Evolutionary conservation across 2,329 filamentous ascomycete genomes (phyloP), one percentile per base, ranked within the genome.

Genomic region (Colletotrichum lindemuthianum): DNA sequence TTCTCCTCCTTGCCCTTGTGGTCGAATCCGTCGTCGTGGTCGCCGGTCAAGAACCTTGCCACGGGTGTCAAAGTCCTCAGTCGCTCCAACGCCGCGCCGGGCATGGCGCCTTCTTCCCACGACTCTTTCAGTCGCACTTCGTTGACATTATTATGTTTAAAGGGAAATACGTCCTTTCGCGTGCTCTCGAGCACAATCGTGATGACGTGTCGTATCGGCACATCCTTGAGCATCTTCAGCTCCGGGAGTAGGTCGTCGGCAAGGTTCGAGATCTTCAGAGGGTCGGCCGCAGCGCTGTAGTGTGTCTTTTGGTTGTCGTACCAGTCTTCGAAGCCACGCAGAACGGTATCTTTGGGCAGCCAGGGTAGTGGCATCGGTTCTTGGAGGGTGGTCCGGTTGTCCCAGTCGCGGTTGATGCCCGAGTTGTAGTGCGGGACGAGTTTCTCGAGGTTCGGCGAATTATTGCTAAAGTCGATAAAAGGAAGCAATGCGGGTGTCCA

Each of bases 101-200:
- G 71, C 10, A 74, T 71, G 9, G 69, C 67, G 8, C 73, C 67
- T 10, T 71, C 68, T 4, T 69, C 64, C 51, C 52, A 56, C 8
- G 50, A 56, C 11, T 71, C 73, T 6, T 66, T 48, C 45, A 70
- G 39, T 8, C 69, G 68, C 0, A 70, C 71, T 9, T 73, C 67
- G 32, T 69, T 70, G 37, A 77, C 72, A 45, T 72, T 70, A 43
- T 72, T 73, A 2, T 72, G 71, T 16, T 75, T 73, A 36, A 78
- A 60, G 0, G 76, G 77, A 48, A 77, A 78, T 10, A 78, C 69
- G 56, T 78, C 76, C 1, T 70, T 73, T 44, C 69, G 75, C 37
- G 70, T 78, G 64, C 72, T 79, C 69, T 76, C 77, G 36, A 78
- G 68, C 37, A 76, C 75, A 5, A 78, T 55, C 13, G 75, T 65